phyloP scores from a whole-genome alignment of 1,139 yeast species.

The Candida glucosophila region DNA sequence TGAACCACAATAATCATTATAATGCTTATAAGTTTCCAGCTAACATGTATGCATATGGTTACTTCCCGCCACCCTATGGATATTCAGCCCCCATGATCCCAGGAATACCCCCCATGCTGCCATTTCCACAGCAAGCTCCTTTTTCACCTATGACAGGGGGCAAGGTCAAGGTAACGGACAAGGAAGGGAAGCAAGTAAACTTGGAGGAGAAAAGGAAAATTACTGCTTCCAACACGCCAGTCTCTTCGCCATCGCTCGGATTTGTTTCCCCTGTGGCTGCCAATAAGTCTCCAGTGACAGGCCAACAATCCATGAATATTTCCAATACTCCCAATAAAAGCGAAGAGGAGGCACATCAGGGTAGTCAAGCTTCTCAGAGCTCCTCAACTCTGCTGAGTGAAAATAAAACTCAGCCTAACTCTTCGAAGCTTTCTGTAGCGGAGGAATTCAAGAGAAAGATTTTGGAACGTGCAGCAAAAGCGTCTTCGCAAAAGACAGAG shows the following conservation, averaged over 20 bases:
- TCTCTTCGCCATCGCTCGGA: slow-evolving; percentile 9
- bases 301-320: too few relatives aligned
- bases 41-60: slow-evolving; percentile 13
- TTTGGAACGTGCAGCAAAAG: slow-evolving; percentile 9
- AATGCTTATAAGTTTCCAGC: slow-evolving; percentile 10
- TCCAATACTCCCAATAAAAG: too few relatives aligned
- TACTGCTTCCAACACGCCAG: slow-evolving; percentile 10
- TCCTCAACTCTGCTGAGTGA: too few relatives aligned
- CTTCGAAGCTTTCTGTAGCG: slow-evolving; percentile 10
- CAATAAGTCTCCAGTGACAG: too few relatives aligned
- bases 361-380: too few relatives aligned
- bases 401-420: slow-evolving; percentile 5
- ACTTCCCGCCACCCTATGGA: slow-evolving; percentile 11
- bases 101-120: slow-evolving; percentile 8
- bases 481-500: slow-evolving; percentile 5
- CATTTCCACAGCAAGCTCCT: slow-evolving; percentile 7
- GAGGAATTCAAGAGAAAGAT: slow-evolving; percentile 14
- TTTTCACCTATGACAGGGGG: slow-evolving; percentile 10
- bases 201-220: slow-evolving; percentile 32
- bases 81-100: slow-evolving; percentile 9
- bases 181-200: slow-evolving; percentile 39
- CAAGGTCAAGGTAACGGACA: slow-evolving; percentile 32
- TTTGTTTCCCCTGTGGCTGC: slow-evolving; percentile 9
- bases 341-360: too few relatives aligned
- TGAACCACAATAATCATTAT: slow-evolving; percentile 11